Evolutionary conservation across 2,329 filamentous ascomycete genomes (phyloP), one percentile per base, ranked within the genome.

Genomic region (Penicillium sclerotigenum): DNA sequence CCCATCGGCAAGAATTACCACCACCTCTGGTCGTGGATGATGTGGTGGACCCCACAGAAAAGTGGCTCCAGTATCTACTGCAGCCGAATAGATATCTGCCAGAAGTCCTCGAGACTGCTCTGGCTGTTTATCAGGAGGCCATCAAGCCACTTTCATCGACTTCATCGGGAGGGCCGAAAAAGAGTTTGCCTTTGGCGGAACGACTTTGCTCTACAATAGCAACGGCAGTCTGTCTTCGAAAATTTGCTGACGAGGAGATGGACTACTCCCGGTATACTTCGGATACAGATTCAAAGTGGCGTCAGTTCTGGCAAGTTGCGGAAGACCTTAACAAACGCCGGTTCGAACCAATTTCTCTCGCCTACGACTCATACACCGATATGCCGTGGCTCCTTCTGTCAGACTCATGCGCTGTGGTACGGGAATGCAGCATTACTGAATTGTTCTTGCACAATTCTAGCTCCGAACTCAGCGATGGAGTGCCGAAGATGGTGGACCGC

Each of bases 301-400:
- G 89, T 60, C 85, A 89, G 48, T 96, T 96, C 73, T 96, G 91
- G 77, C 86, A 91, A 31, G 81, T 97, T 18, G 81, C 96, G 18
- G 81, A 89, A 13, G 92, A 96, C 70, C 78, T 99, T 38, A 91
- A 97, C 70, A 91, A 89, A 66, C 87, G 90, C 66, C 83, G 92
- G 67, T 88, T 89, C 18, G 92, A 97, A 68, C 87, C 90, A 0
- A 75, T 97, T 42, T 87, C 89, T 1, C 78, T 97, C 42, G 84
- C 87, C 0, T 86, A 90, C 53, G 94, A 97, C 66, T 73, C 81
- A 0, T 80, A 83, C 46, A 81, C 82, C 10, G 86, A 87, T 47
- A 83, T 92, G 77, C 84, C 90, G 1, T 97, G 91, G 91, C 82
- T 95, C 45, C 81, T 96, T 5, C 88, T 91, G 65, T 86, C 92